Percentiles rank a stretch among this genome's conserved stretches.
phyloP scores from a whole-genome alignment of 345 rosid genomes.

The Linum lewisii region DNA sequence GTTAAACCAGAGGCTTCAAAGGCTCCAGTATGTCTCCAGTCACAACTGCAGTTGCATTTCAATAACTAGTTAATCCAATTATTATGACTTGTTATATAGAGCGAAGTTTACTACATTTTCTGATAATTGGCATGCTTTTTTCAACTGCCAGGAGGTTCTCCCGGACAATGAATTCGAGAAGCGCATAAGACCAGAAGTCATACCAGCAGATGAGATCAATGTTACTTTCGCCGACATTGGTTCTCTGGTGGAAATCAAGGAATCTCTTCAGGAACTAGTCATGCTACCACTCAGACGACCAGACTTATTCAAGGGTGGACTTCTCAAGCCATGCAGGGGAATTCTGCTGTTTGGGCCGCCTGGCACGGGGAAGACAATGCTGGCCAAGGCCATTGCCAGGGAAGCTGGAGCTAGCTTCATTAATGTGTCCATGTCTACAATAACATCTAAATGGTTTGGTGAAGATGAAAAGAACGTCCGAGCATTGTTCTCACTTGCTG shows the following conservation, averaged over 20 bases:
- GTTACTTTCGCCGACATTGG: constrained; percentile 80
- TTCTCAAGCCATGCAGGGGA: constrained; percentile 88
- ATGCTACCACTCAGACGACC: constrained; percentile 96
- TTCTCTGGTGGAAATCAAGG: constrained; percentile 79
- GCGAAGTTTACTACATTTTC: no score
- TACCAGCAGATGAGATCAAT: constrained; percentile 64
- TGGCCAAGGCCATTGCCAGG: constrained; percentile 91
- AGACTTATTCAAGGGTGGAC: constrained; percentile 79
- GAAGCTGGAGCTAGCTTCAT: constrained; percentile 98
- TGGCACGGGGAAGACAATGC: constrained; percentile 95
- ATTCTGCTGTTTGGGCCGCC: constrained; percentile 97
- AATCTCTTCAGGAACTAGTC: constrained; percentile 85
- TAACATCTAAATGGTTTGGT: constrained; percentile 96
- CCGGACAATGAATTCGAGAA: constrained; percentile 96
- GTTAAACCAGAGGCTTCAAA: constrained; percentile 36
- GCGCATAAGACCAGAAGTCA: constrained; percentile 91
- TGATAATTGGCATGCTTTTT: no score
- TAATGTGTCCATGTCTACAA: constrained; percentile 90
- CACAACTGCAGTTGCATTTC: no score
- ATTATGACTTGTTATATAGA: no score
- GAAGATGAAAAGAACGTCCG: constrained; percentile 97
- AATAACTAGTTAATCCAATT: no score
- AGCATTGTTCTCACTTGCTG: constrained; percentile 82
- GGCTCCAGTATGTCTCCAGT: constrained; percentile 43
- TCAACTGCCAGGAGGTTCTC: constrained; percentile 46